Evolutionary conservation across 495 filamentous ascomycete species (phyloP).

Genomic region (Aspergillus sclerotioniger): DNA sequence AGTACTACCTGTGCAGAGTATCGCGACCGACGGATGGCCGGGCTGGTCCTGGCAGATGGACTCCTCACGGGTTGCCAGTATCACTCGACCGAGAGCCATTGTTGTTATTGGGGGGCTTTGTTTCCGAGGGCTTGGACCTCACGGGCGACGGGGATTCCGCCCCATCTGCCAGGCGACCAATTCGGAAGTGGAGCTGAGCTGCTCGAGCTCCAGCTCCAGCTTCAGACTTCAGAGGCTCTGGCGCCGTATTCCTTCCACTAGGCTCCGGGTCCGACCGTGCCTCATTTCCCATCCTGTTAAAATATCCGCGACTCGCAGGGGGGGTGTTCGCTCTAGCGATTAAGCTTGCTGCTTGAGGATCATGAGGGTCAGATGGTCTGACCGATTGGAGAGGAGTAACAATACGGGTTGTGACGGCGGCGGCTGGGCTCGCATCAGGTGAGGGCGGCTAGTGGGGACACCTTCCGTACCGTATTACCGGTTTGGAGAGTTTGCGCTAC

Average conservation of each 20-base stretch:
- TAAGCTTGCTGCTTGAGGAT: constrained; percentile 8
- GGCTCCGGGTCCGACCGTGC: background rate
- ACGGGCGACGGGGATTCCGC: background rate
- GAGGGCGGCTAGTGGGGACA: background rate
- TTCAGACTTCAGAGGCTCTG: background rate
- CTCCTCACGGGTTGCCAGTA: background rate
- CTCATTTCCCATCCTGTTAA: background rate
- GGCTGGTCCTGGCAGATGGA: background rate
- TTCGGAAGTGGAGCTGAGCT: constrained; percentile 4
- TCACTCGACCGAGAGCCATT: background rate
- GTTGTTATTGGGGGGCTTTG: constrained; percentile 2
- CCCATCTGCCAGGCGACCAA: constrained; percentile 15
- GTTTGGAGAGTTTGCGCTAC: background rate
- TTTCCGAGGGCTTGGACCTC: constrained; percentile 9
- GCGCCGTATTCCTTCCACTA: background rate
- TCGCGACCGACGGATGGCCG: too few species aligned
- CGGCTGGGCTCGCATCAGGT: too few species aligned
- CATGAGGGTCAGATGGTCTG: background rate
- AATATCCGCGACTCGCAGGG: background rate
- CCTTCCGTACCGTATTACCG: background rate
- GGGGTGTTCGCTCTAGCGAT: background rate
- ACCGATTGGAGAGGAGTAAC: background rate
- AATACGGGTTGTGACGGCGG: too few species aligned
- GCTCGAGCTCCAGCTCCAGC: background rate
- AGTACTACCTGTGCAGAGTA: too few species aligned